Evolutionary conservation across 805 yeast species (phyloP), one percentile per base, ranked within the genome.

Genomic region (Starmerella etchellsii): DNA sequence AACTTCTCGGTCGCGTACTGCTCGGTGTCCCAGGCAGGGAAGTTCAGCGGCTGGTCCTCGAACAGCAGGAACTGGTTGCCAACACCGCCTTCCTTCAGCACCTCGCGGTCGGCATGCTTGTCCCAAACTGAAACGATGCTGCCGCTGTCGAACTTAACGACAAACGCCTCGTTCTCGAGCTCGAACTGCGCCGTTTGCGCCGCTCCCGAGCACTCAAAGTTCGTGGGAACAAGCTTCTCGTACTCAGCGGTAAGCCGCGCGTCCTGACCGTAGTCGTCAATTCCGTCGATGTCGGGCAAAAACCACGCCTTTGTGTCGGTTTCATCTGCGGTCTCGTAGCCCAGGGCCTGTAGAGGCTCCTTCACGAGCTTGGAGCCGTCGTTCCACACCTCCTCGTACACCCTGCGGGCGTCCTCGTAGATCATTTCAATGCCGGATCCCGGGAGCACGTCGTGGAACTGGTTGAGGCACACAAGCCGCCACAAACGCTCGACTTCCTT

Each of bases 1-100:
- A 70, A 74, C 54, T 79, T 84, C 52, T 79, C 83, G 42, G 83
- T 70, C 0, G 95, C 81, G 56, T 74, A 91, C 43, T 85, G 68
- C 57, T 88, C 98, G 0, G 97, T 88, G 58, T 88, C 98, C 98
- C 98, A 88, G 1, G 97, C 97, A 34, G 84, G 95, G 76, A 77
- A 88, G 42, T 71, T 78, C 54, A 83, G 66, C 9, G 98, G 98
- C 47, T 83, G 81, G 58, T 91, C 98, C 49, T 87, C 87, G 54
- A 81, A 81, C 42, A 91, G 56, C 1, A 84, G 75, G 48, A 75
- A 76, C 58, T 81, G 94, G 39, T 30, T 30, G 7, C n/a, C 30
- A 7, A 13, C 30, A 8, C 20, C 19, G 25, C 25, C 23, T 4
- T 62, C 65, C 4, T 78, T 76, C 40, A 91, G 65, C 19, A 80